These are phyloP conservation scores for Astrephomene gubernaculifera DNA, from an alignment of 139 green algal species.

Conservation along the genomic window DNA sequence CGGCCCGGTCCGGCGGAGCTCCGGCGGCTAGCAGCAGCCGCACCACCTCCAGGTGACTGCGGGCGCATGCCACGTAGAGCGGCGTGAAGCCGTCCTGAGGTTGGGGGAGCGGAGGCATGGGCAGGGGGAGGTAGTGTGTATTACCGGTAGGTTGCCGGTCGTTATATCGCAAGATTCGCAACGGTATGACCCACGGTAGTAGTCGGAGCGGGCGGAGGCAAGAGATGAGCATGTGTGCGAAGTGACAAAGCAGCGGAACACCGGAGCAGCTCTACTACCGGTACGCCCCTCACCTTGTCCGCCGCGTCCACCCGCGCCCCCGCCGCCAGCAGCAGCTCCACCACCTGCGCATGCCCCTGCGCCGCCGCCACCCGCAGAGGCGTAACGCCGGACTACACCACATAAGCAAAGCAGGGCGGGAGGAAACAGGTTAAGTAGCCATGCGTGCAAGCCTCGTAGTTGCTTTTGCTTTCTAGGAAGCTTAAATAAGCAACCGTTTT, in stretches of 20 bases:
- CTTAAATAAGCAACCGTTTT: no score
- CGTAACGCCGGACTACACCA: conserved; percentile 4
- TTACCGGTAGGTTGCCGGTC: no score
- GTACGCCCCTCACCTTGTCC: conserved; percentile 17
- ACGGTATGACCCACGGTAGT: no score
- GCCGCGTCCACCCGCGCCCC: background rate
- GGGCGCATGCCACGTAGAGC: conserved; percentile 28
- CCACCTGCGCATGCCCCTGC: conserved; percentile 12
- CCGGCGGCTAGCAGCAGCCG: conserved; percentile 13
- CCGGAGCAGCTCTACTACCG: background rate
- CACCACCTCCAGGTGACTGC: conserved; percentile 20
- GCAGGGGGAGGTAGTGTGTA: background rate
- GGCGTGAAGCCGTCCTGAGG: conserved; percentile 37
- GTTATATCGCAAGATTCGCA: no score
- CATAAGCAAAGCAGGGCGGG: background rate
- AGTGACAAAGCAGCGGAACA: no score
- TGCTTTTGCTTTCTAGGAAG: no score
- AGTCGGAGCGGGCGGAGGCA: no score
- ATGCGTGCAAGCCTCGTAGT: no score
- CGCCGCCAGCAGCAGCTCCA: conserved; percentile 20
- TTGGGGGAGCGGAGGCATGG: background rate
- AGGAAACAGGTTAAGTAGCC: background rate
- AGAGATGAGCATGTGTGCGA: no score
- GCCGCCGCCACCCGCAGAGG: conserved; percentile 26
- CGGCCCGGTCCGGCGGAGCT: background rate